These are phyloP conservation scores for Digitaria exilis DNA, from an alignment of 202 grass and related monocot species.

Conservation along the genomic window DNA sequence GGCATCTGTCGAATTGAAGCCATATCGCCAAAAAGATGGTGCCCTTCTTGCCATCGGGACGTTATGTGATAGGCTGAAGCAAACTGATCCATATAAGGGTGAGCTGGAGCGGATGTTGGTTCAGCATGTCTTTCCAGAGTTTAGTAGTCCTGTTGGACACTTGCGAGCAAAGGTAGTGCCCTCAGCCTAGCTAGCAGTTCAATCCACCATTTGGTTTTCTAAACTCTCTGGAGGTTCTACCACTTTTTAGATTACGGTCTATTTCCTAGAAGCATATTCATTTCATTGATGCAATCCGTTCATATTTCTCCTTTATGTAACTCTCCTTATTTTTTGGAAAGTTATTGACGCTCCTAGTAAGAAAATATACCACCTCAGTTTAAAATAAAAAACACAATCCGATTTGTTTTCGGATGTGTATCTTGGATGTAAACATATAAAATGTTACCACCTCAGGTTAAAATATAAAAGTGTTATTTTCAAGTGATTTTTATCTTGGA, in stretches of 20 bases:
- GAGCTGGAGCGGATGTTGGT: constrained; percentile 87
- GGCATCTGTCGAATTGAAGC: constrained; percentile 67
- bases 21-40: constrained; percentile 93
- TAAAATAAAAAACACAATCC: not conserved
- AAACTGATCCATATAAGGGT: constrained; percentile 88
- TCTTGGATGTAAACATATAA: too few relatives aligned
- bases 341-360: not conserved
- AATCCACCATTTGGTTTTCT: not conserved
- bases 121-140: constrained; percentile 92
- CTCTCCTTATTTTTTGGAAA: not conserved
- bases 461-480: too few relatives aligned
- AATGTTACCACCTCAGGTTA: too few relatives aligned
- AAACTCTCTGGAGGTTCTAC: not conserved
- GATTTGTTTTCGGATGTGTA: too few relatives aligned
- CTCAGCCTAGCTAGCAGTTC: constrained; percentile 25
- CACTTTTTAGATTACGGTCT: not conserved
- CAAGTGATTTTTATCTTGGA: not conserved
- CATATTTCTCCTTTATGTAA: too few relatives aligned
- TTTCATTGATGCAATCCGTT: not conserved
- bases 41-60: constrained; percentile 97
- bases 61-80: constrained; percentile 92
- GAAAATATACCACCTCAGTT: constrained; percentile 10
- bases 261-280: constrained; percentile 6
- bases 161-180: constrained; percentile 79
- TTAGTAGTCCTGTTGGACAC: constrained; percentile 70